Evolutionary conservation across 352 stramenopile species (phyloP), one percentile per base, ranked within the genome.

Genomic region (Blastocystis sp.): DNA sequence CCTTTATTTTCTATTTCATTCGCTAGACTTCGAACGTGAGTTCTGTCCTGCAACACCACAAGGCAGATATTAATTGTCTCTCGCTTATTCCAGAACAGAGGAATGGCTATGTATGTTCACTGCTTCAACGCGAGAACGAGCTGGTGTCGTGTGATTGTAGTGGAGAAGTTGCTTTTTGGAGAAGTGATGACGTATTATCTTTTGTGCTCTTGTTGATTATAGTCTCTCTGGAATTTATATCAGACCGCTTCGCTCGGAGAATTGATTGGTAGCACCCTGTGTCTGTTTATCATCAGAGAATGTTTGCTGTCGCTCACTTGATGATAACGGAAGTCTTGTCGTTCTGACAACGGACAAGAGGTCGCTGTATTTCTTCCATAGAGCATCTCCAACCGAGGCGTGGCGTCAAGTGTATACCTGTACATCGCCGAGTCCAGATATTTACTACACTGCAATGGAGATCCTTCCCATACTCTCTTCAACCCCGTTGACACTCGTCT

Each of bases 371-470:
- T 20, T 56, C 29, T 84, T 55, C 56, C 47, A 39, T 23, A 50
- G 73, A 15, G n/a, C 47, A 29, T 29, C 45, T 55, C n/a, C 43
- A 23, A 29, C 4, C n/a, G 73, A 3, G 13, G 9, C 53, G 2
- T 84, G 73, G 73, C 50, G 39, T 3, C 43, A 84, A 26, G 18
- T 84, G 26, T 53, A 45, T 13, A 37, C 29, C 20, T 47, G 29
- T 13, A 26, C 13, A 3, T 84, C 73, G 8, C 73, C 73, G 20
- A 84, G 68, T 45, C 43, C 53, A 43, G 73, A 84, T 37, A 68
- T 84, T 43, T 84, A 84, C 50, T 84, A 84, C 73, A 84, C 73
- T 23, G 34, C 73, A 2, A 84, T 84, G n/a, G 47, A 37, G 11
- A 43, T 63, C 26, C 56, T 66, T 47, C 34, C 73, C 50, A 15